Conservation (phyloP, 345 rosid species). For the Carallia pectinifolia region DNA sequence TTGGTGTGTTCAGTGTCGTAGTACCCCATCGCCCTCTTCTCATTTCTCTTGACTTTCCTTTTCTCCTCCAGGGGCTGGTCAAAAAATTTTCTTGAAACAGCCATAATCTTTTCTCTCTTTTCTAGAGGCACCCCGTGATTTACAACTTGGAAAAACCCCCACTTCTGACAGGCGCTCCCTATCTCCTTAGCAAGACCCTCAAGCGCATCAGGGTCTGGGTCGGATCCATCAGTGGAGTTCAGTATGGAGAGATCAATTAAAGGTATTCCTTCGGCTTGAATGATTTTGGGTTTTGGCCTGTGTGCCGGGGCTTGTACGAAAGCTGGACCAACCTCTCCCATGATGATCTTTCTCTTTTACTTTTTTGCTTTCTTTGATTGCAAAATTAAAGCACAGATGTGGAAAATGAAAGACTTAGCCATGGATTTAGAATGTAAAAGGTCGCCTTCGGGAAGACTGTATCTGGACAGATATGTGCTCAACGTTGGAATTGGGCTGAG, state of each 20-base stretch:
- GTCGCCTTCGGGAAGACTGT: no score
- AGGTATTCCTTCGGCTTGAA: slow-evolving; percentile 34
- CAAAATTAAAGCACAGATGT: no score
- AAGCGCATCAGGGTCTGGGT: not conserved
- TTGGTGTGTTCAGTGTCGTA: slow-evolving; percentile 44
- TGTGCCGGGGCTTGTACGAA: slow-evolving; percentile 35
- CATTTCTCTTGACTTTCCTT: slow-evolving; percentile 35
- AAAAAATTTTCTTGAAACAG: slow-evolving; percentile 30
- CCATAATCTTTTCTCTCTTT: slow-evolving; percentile 14
- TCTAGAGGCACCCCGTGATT: slow-evolving; percentile 46
- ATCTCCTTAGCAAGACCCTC: slow-evolving; percentile 28
- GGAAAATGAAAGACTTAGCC: no score
- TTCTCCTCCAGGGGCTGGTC: slow-evolving; percentile 35
- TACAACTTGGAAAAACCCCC: slow-evolving; percentile 45
- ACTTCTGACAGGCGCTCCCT: slow-evolving; percentile 37
- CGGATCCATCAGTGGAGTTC: not conserved
- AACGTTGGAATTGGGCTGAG: no score
- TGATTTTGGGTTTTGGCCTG: slow-evolving; percentile 25
- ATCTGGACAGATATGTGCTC: no score
- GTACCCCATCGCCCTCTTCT: slow-evolving; percentile 30
- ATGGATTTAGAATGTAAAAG: no score
- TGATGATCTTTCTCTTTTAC: not conserved
- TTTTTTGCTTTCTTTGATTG: no score
- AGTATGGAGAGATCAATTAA: slow-evolving; percentile 31
- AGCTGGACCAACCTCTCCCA: slow-evolving; percentile 29